Base-by-base conservation (phyloP, 23 red algal species). In the Gracilaria vermiculophylla region DNA sequence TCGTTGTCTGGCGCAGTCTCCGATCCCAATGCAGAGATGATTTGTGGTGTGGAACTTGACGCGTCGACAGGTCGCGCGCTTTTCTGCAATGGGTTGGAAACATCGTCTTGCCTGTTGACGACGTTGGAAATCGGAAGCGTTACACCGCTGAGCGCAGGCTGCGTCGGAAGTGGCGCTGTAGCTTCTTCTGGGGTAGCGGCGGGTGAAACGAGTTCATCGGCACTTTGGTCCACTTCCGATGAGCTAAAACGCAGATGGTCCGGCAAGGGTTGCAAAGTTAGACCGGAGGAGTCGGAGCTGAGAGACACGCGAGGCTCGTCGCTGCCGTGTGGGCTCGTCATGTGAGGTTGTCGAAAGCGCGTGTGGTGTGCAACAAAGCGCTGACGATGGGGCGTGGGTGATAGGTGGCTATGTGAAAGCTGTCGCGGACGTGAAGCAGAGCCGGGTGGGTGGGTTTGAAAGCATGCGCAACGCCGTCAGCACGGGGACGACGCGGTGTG, bases 281-380 rank as follows among this genome's bases (percentile, higher is more conserved):
- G 37, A 48, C 67, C 67, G 25, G 67, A 73, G 47, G 67, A 73
- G 28, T 36, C 42, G 36, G 67, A 73, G 67, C 67, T 73, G 1
- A 73, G 67, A 24, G 67, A 73, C 5, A 40, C 40, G 40, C 47
- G 37, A 47, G 44, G 37, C 33, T 73, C 47, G 58, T 16, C 58
- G 29, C 29, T 64, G 17, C 15, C 52, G 11, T 35, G 12, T 64
- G 25, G 28, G 5, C 17, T 7, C 17, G 29, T 2, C 14, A 17
- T 25, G 28, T 34, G 32, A 13, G 16, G 4, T 35, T 14, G 58
- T 32, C 16, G 7, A 1, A 16, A 13, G 0, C 35, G 24, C 58
- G 29, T 34, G 10, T 34, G 8, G n/a, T n/a, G n/a, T n/a, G n/a
- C n/a, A n/a, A n/a, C n/a, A n/a, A n/a, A n/a, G n/a, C n/a, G n/a